Conservation (phyloP, 345 rosid species). For the Psidium friedrichsthalianum region DNA sequence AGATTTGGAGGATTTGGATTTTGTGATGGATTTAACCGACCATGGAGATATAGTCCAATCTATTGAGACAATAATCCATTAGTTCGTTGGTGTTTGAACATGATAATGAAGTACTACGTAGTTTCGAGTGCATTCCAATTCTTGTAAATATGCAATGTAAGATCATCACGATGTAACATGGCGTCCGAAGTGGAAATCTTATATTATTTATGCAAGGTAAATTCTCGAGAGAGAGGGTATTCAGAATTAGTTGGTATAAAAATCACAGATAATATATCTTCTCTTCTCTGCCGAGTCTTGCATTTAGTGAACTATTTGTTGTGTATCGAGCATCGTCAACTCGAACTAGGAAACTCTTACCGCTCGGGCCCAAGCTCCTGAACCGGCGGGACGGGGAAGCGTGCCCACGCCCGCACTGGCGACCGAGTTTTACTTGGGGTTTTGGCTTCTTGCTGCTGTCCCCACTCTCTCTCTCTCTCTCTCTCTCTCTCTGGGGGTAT, state of each 20-base stretch:
- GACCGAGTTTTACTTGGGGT: not conserved
- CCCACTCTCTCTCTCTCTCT: not conserved
- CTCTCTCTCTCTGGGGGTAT: not conserved
- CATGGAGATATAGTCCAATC: not conserved
- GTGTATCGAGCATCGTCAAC: not conserved
- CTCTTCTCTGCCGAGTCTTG: not conserved
- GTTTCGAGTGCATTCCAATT: no score
- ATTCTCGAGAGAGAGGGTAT: not conserved
- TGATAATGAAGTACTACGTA: not conserved
- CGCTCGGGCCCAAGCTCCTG: not conserved
- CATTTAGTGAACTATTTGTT: not conserved
- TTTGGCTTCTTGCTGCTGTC: not conserved
- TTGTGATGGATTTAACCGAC: not conserved
- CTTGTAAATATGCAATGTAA: no score
- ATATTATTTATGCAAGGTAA: not conserved
- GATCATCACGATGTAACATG: not conserved
- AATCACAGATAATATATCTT: not conserved
- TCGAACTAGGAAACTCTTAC: not conserved
- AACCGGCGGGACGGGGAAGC: not conserved
- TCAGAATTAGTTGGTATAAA: not conserved
- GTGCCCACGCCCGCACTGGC: rapidly evolving
- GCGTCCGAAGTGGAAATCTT: not conserved
- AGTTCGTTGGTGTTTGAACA: not conserved
- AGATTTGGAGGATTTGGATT: not conserved
- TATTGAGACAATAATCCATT: not conserved